Evolutionary conservation across 129 eudicot genomes (phyloP).

Genomic region (Helianthus tuberosus): DNA sequence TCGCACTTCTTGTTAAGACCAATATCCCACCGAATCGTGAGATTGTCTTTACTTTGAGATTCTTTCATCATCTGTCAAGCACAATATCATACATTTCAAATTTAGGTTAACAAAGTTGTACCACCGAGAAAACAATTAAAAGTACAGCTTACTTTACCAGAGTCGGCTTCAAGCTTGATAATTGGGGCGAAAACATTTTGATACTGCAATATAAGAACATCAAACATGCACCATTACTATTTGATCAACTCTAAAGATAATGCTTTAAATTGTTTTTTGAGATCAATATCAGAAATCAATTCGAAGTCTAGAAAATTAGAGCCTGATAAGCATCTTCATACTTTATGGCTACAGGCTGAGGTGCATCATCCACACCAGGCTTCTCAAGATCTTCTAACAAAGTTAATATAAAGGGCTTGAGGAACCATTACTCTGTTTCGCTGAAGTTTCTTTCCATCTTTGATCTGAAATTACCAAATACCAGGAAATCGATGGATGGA

Average conservation of each 20-base stretch:
- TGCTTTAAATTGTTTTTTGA: background rate
- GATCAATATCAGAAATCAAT: background rate
- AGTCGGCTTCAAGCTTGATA: constrained; percentile 96
- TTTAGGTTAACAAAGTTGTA: background rate
- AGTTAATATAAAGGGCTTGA: too few species aligned
- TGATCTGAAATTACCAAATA: too few species aligned
- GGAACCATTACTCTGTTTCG: too few species aligned
- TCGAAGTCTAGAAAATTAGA: background rate
- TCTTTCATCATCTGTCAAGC: constrained; percentile 84
- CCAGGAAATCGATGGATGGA: too few species aligned
- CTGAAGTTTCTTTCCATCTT: too few species aligned
- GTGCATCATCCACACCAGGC: constrained; percentile 99
- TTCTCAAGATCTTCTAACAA: constrained; percentile 99
- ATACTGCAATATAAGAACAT: constrained; percentile 50
- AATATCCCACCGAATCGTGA: constrained; percentile 90
- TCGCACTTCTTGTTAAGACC: constrained; percentile 94
- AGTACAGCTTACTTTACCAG: constrained; percentile 66
- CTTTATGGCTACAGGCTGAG: constrained; percentile 83
- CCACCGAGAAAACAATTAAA: background rate
- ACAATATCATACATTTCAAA: background rate
- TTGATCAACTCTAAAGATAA: constrained; percentile 9
- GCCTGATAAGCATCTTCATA: constrained; percentile 98
- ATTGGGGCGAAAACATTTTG: constrained; percentile 94
- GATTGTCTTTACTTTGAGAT: constrained; percentile 93
- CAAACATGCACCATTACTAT: background rate